Base-by-base conservation (phyloP, 129 eudicot genomes). In the Helianthus tuberosus region DNA sequence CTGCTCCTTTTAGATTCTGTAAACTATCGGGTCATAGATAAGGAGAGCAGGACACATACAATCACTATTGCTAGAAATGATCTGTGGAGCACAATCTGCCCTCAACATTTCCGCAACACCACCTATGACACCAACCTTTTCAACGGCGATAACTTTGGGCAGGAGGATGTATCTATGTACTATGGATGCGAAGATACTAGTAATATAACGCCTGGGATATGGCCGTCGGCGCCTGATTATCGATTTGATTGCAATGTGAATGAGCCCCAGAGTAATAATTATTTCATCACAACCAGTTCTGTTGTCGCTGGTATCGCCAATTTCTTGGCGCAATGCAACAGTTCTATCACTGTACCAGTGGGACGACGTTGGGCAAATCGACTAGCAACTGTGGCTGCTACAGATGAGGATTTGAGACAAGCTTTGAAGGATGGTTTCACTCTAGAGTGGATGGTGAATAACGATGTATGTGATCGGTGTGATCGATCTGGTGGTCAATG, bases 401-500 rank as follows among this genome's bases (percentile, higher is more conserved):
- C 84, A 0, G 14, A 11, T 46, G 6, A n/a, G 60, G 70, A 66
- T 23, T 64, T 85, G 13, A 8, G 7, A 64, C n/a, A 4, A 5
- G 78, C 77, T 62, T 62, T 88, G 20, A 39, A 5, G 11, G 59
- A 15, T 16, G 90, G 90, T 13, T 88, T 88, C 23, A 74, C 44
- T 71, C 77, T 88, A 54, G 48, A 8, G 32, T 85, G 86, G 94
- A 20, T 1, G 2, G 88, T 86, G 0, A 43, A 80, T 15, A 55
- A 78, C 14, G 10, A 36, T 3, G 5, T 6, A 11, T 88, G 94
- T 48, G 50, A 51, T 5, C 46, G 14, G 14, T 88, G 90, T 39
- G 20, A 7, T 7, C 23, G 25, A 14, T 80, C 94, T 1, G 77
- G 81, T 46, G 94, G 94, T 49, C 63, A 69, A 51, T 85, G 94